A percentile compares a stretch with the other conserved stretches of the same genome.
These are phyloP conservation scores for Curvularia hawaiiensis DNA, from an alignment of 2,329 filamentous ascomycete genomes.

Conservation along the genomic window DNA sequence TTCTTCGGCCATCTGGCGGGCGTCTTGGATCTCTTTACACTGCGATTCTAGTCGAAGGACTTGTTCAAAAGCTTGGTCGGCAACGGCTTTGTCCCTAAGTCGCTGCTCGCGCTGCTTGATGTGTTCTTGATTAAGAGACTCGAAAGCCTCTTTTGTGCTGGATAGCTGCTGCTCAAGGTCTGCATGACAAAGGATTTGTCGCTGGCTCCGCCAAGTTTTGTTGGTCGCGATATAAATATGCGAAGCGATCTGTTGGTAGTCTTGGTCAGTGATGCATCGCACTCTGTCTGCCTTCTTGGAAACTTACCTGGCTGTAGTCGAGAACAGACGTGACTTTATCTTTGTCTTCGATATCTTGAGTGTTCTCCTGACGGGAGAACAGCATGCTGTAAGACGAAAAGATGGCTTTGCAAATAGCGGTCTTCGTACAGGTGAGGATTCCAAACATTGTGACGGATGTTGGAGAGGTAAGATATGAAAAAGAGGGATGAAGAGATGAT, in stretches of 20 bases:
- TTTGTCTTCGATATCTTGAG: neutral
- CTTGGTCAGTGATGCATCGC: neutral
- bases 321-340: no score
- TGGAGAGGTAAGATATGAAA: no score
- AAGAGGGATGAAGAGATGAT: no score
- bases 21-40: neutral
- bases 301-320: neutral
- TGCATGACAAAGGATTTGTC: no score
- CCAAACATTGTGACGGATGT: neutral
- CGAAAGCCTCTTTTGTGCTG: neutral
- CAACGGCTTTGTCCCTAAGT: slow-evolving; percentile 1
- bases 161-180: neutral
- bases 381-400: no score
- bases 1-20: neutral
- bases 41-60: neutral
- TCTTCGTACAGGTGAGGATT: neutral
- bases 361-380: neutral
- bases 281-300: neutral
- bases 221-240: neutral
- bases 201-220: neutral
- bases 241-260: neutral
- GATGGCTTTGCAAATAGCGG: neutral
- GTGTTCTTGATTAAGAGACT: slow-evolving; percentile 4
- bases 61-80: neutral
- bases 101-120: slow-evolving; percentile 1